Evolutionary conservation across 176 grass and related monocot species (phyloP).

Genomic region (Dendrocalamus sinicus): DNA sequence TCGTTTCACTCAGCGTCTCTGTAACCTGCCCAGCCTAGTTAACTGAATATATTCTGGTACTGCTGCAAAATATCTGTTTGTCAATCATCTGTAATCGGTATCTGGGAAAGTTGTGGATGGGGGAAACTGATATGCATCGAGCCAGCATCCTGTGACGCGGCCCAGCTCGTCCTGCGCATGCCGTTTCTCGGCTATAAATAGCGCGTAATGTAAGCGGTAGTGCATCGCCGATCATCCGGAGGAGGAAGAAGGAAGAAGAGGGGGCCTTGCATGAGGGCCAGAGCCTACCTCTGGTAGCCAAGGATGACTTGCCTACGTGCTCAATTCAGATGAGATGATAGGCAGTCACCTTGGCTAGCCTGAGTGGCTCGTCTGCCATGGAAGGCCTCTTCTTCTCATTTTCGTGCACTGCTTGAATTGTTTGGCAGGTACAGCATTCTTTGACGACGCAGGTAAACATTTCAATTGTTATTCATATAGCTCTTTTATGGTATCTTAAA

Average conservation of each 20-base stretch:
- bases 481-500: no score
- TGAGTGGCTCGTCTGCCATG: constrained; percentile 55
- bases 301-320: constrained; percentile 71
- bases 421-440: background rate
- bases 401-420: background rate
- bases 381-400: constrained; percentile 56
- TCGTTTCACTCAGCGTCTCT: no score
- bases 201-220: background rate
- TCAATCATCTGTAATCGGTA: constrained; percentile 1
- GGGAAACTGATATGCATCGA: background rate
- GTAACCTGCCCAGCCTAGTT: background rate
- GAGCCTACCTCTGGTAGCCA: constrained; percentile 60
- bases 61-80: background rate
- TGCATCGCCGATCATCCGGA: background rate
- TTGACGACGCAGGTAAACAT: background rate
- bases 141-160: background rate
- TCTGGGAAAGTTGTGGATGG: constrained; percentile 21
- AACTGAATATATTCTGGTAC: constrained; percentile 43
- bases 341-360: constrained; percentile 75
- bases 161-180: background rate
- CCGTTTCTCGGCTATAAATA: constrained; percentile 45
- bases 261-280: constrained; percentile 55
- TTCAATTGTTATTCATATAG: background rate
- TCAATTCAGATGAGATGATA: constrained; percentile 39
- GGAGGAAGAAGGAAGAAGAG: constrained; percentile 41